These are phyloP conservation scores for Acorus calamus DNA, from an alignment of 106 monocot species.

Conservation along the genomic window DNA sequence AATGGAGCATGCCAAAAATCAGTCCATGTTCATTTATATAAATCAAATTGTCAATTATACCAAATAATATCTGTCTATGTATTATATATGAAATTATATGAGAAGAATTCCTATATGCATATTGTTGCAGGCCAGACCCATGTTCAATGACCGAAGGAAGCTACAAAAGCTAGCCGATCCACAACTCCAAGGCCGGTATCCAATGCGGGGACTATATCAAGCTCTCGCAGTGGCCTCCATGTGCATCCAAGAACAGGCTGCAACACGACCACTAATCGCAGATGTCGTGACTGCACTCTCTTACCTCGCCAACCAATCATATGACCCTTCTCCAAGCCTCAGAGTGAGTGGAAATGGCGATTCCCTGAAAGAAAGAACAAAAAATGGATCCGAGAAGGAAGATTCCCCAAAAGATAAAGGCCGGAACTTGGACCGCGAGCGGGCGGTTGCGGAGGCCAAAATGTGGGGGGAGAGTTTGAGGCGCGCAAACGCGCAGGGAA, in stretches of 20 bases:
- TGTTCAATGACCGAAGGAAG: conserved; percentile 63
- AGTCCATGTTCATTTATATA: too few relatives aligned
- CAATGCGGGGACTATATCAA: conserved; percentile 75
- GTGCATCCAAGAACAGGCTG: conserved; percentile 77
- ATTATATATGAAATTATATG: too few relatives aligned
- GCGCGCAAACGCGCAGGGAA: conserved; percentile 19
- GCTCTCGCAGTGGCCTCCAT: conserved; percentile 76
- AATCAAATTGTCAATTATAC: too few relatives aligned
- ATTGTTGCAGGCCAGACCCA: conserved; percentile 44
- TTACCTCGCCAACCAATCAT: conserved; percentile 49
- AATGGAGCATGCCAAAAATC: too few relatives aligned
- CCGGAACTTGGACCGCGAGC: conserved; percentile 44
- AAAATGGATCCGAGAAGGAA: conserved; percentile 16
- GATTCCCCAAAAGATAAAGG: conserved; percentile 28
- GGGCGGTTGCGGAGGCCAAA: conserved; percentile 71
- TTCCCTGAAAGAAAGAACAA: too few relatives aligned
- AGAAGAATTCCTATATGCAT: too few relatives aligned
- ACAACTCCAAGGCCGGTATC: conserved; percentile 41
- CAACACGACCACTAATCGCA: conserved; percentile 56
- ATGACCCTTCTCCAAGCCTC: conserved; percentile 18
- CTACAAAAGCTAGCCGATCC: conserved; percentile 61
- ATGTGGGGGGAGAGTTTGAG: conserved; percentile 83
- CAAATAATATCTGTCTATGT: too few relatives aligned
- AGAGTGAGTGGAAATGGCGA: background rate
- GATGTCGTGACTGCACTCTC: conserved; percentile 80